phyloP scores from a whole-genome alignment of 495 filamentous ascomycete species.

The Penicillium maclennaniae region DNA sequence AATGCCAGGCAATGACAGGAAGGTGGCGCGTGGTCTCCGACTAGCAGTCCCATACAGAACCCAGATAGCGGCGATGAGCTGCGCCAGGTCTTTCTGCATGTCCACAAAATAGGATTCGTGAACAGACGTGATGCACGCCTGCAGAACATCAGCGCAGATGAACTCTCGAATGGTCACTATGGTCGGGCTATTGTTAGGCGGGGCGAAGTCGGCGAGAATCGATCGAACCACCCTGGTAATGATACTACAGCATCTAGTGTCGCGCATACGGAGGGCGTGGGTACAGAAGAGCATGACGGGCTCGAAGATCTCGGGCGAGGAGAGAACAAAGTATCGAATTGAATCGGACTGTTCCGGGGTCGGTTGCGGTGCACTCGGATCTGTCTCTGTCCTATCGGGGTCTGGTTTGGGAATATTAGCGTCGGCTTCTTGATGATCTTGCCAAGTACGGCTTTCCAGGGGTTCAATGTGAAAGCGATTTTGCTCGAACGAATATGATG shows the following conservation, averaged over 20 bases:
- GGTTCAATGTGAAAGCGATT: neutral
- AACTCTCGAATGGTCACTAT: conserved; percentile 80
- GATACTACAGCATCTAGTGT: conserved; percentile 81
- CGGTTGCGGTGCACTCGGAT: conserved; percentile 37
- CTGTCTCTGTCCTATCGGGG: conserved; percentile 38
- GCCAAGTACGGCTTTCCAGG: neutral
- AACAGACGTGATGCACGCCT: conserved; percentile 78
- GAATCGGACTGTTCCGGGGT: conserved; percentile 41
- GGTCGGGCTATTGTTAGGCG: conserved; percentile 46
- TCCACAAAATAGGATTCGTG: conserved; percentile 97
- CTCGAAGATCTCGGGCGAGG: conserved; percentile 72
- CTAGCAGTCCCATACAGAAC: conserved; percentile 65
- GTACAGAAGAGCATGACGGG: conserved; percentile 87
- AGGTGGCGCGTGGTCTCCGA: conserved; percentile 45
- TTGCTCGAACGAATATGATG: neutral
- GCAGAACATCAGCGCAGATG: conserved; percentile 77
- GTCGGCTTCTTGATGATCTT: neutral
- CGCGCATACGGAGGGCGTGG: conserved; percentile 84
- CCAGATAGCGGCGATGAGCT: conserved; percentile 81
- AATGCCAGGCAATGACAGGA: conserved; percentile 58
- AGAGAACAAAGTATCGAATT: conserved; percentile 76
- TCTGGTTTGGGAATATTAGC: conserved; percentile 20
- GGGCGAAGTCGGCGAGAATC: conserved; percentile 74
- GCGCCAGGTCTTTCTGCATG: conserved; percentile 86
- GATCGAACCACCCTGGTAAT: conserved; percentile 80